Evolutionary conservation across 441 rosid genomes (phyloP), one percentile per base, ranked within the genome.

Genomic region (Adansonia rubrostipa): DNA sequence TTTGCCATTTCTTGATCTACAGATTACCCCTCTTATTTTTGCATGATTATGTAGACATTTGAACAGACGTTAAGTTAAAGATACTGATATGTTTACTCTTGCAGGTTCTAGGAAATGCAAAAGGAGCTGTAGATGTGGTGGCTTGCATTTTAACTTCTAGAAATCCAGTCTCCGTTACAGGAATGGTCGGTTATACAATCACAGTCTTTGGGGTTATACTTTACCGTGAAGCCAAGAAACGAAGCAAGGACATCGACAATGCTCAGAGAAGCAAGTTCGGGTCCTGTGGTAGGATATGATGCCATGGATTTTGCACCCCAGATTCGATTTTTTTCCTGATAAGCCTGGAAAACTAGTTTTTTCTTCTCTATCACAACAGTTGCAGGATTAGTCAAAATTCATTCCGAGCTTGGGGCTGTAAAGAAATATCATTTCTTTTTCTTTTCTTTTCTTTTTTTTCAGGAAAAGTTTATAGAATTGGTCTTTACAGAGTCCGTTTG

Each of bases 91-190:
- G 28, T 28, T 65, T 50, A 1, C 51, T 17, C 51, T 67, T 73
- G 75, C 84, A 90, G 92, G 94, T 90, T 63, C 84, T 90, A 79
- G 94, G 94, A 80, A 90, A 90, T 58, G 94, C 94, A 14, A 90
- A 90, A 82, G 94, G 92, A 54, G 92, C 94, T 19, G 91, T 89
- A 54, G 94, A 91, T 6, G 92, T 90, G 81, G 94, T 90, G 77
- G 83, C 89, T 19, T 90, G 91, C 0, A 89, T 90, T 75, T 85
- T 87, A 70, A 90, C 89, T 57, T 90, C 89, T 77, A 89, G 87
- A 69, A 90, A 90, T 75, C 94, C 92, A 8, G 91, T 90, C 24
- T 89, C 94, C 7, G 87, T 90, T 9, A 87, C 89, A 0, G 94
- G 94, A 79, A 90, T 90, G 94, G 85, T 90, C 11, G 92, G 92